Base-by-base conservation (phyloP, 2,329 filamentous ascomycete species). In the Verruconis gallopava region DNA sequence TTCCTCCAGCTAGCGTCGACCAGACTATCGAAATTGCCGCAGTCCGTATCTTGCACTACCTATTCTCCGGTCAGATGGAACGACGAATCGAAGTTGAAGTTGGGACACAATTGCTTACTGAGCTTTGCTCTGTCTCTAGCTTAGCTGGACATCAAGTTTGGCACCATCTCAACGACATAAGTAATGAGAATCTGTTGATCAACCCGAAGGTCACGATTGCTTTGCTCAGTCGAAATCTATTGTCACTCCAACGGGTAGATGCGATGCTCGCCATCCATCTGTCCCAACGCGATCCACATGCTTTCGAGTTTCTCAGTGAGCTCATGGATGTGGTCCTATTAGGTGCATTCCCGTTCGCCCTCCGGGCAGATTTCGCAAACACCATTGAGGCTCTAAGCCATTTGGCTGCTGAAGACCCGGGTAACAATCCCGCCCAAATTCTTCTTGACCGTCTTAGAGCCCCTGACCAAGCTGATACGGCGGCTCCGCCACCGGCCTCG, bases 281-380 rank as follows among this genome's bases (percentile, higher is more conserved):
- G 15, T 67, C 75, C 43, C 71, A 79, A 43, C 77, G 77, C 45
- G 84, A 86, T 47, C 71, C 77, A 5, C 72, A 73, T 17, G 84
- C 82, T 2, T 64, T 95, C 3, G 77, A 85, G 44, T 82, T 93
- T 55, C 69, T 96, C n/a, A 77, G 80, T 40, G 77, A 79, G 34
- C 68, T 95, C 34, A 68, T 94, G 48, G 81, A 91, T 49, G 74
- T 85, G 34, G 75, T 88, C 0, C 65, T 95, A 5, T 72, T 93
- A 38, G 83, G 76, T 50, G 83, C 86, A 37, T 76, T 79, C 35
- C 84, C 85, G 0, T 73, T 81, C 30, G 82, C 81, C 1, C 66
- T 95, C 37, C 82, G 85, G 51, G 79, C 86, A 2, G 86, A 96
- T 61, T 93, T 95, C 54, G 79, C 85, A 4, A 73, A 77, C 47